Percentiles rank a stretch among this genome's conserved stretches.
Conservation (phyloP, 148 eudicot genomes). For the Camellia lanceoleosa region DNA sequence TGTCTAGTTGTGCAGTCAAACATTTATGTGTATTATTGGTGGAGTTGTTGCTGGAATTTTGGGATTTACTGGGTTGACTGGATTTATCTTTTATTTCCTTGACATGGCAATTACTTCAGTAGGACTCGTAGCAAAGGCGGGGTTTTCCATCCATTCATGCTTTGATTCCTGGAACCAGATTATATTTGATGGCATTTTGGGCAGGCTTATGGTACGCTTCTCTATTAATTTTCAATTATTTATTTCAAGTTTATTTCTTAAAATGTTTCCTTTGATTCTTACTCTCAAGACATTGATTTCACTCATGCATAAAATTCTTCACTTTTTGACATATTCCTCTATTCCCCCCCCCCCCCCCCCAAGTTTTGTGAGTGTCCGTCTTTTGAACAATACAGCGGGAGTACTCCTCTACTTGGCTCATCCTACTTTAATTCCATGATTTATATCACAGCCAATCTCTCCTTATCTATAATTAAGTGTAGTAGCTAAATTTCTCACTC, state of each 20-base stretch:
- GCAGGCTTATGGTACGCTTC: slow-evolving; percentile 83
- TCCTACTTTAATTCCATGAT: background rate
- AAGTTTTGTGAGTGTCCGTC: background rate
- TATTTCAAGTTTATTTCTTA: background rate
- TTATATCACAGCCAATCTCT: background rate
- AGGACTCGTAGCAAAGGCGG: slow-evolving; percentile 81
- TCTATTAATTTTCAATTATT: slow-evolving; percentile 7
- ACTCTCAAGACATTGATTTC: background rate
- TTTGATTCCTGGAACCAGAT: slow-evolving; percentile 88
- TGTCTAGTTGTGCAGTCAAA: slow-evolving; percentile 63
- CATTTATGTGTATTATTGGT: slow-evolving; percentile 85
- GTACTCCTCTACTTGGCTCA: background rate
- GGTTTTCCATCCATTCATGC: slow-evolving; percentile 75
- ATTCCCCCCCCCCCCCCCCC: too few species aligned
- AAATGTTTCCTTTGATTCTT: too few species aligned
- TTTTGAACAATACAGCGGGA: background rate
- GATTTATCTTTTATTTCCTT: slow-evolving; percentile 76
- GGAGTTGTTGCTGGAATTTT: slow-evolving; percentile 83
- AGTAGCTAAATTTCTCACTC: background rate
- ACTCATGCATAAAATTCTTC: background rate
- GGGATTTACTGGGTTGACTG: slow-evolving; percentile 79
- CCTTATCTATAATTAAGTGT: background rate
- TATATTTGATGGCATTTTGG: slow-evolving; percentile 76
- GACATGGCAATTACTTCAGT: slow-evolving; percentile 86
- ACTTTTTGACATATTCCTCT: background rate